Conservation (phyloP, 768 basidiomycete species). For the Leccinellum rugosiceps region DNA sequence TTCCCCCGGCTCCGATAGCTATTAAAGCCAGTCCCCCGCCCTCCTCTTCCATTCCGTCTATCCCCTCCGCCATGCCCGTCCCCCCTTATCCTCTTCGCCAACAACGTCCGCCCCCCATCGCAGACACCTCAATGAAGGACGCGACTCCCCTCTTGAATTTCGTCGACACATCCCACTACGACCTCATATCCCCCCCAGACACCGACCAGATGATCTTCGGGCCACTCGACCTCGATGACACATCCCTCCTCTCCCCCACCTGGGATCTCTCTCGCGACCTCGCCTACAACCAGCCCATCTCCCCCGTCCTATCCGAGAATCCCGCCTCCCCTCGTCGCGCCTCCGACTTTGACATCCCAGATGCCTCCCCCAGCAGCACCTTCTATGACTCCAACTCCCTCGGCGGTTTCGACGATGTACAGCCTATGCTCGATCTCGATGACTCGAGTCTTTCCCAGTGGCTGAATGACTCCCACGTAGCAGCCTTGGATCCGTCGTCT, state of each 20-base stretch:
- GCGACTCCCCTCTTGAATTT: conserved; percentile 29
- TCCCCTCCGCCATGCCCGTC: conserved; percentile 41
- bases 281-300: conserved; percentile 37
- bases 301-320: conserved; percentile 39
- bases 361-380: conserved; percentile 38
- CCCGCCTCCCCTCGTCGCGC: conserved; percentile 39
- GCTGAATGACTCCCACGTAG: conserved; percentile 58
- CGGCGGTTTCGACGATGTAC: conserved; percentile 31
- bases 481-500: conserved; percentile 32
- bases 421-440: conserved; percentile 39
- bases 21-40: conserved; percentile 33
- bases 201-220: conserved; percentile 35
- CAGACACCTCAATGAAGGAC: conserved; percentile 31
- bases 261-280: conserved; percentile 34
- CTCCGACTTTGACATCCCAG: conserved; percentile 39
- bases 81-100: conserved; percentile 36
- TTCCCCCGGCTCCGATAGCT: conserved; percentile 33
- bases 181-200: conserved; percentile 34
- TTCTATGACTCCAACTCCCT: conserved; percentile 34
- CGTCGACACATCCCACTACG: conserved; percentile 42
- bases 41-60: conserved; percentile 22
- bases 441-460: conserved; percentile 50
- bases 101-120: conserved; percentile 17
- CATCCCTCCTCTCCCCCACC: conserved; percentile 24
- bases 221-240: conserved; percentile 33